These are phyloP conservation scores for Fusarium sp. DNA, from an alignment of 2,329 filamentous ascomycete genomes.

Conservation along the genomic window DNA sequence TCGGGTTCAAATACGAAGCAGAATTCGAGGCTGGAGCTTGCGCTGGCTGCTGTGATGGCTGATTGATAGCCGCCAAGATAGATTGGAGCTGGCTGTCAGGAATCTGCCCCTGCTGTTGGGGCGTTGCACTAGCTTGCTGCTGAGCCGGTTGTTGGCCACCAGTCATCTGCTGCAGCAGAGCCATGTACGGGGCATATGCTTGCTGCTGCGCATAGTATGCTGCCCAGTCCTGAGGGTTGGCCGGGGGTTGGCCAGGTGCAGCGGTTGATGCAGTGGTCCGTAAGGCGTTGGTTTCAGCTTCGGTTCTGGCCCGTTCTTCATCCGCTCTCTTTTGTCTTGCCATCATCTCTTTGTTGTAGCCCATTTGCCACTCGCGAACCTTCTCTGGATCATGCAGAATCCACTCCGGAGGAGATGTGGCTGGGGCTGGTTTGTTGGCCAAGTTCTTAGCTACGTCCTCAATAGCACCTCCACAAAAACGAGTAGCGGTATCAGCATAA, in stretches of 20 bases:
- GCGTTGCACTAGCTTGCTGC: slow-evolving; percentile 12
- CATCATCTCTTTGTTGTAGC: slow-evolving; percentile 56
- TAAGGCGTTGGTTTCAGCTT: slow-evolving; percentile 49
- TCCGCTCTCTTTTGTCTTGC: slow-evolving; percentile 54
- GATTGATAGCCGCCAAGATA: slow-evolving; percentile 57
- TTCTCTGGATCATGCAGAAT: slow-evolving; percentile 59
- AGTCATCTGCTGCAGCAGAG: slow-evolving; percentile 55
- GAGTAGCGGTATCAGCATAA: slow-evolving; percentile 57
- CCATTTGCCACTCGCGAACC: slow-evolving; percentile 65
- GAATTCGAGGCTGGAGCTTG: slow-evolving; percentile 36
- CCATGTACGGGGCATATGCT: slow-evolving; percentile 57
- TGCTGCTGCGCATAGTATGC: slow-evolving; percentile 57
- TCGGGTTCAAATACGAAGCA: slow-evolving; percentile 49
- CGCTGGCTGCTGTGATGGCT: slow-evolving; percentile 45
- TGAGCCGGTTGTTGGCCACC: slow-evolving; percentile 46
- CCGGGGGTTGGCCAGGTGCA: slow-evolving; percentile 36
- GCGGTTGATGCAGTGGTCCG: slow-evolving; percentile 35
- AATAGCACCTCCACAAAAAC: slow-evolving; percentile 56
- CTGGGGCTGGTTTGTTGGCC: slow-evolving; percentile 60
- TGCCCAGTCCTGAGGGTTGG: slow-evolving; percentile 51
- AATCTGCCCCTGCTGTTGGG: slow-evolving; percentile 44
- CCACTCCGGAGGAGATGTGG: slow-evolving; percentile 65
- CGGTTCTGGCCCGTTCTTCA: slow-evolving; percentile 51
- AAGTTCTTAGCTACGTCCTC: slow-evolving; percentile 57
- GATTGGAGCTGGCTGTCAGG: slow-evolving; percentile 57